Evolutionary conservation across 2,329 filamentous ascomycete species (phyloP).

Genomic region (Fusarium sp.): DNA sequence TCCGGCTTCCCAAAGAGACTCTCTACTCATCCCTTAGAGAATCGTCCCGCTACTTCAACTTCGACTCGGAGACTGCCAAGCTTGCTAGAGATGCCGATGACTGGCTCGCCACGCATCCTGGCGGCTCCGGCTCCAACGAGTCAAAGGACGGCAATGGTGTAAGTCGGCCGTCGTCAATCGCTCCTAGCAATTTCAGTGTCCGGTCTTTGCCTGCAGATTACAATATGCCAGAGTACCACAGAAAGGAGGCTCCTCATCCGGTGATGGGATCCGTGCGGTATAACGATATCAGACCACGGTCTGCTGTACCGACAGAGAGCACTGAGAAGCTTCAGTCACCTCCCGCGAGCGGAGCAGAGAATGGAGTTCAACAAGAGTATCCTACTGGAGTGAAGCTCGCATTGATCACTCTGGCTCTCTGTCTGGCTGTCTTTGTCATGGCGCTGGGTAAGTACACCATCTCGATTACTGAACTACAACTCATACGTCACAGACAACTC

Average conservation of each 20-base stretch:
- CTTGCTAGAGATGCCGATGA: slow-evolving; percentile 39
- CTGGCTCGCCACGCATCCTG: slow-evolving; percentile 43
- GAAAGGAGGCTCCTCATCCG: slow-evolving; percentile 37
- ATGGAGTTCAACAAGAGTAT: slow-evolving; percentile 34
- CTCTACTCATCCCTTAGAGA: slow-evolving; percentile 43
- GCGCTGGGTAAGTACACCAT: slow-evolving; percentile 51
- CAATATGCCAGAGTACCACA: slow-evolving; percentile 23
- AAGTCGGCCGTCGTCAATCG: slow-evolving; percentile 42
- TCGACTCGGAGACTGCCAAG: slow-evolving; percentile 42
- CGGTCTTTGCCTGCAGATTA: slow-evolving; percentile 38
- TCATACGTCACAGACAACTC: slow-evolving; percentile 51
- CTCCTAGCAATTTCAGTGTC: slow-evolving; percentile 41
- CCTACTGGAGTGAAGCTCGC: slow-evolving; percentile 46
- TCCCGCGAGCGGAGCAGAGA: neutral
- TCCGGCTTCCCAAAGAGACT: slow-evolving; percentile 45
- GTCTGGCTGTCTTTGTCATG: slow-evolving; percentile 57
- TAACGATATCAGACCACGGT: slow-evolving; percentile 37
- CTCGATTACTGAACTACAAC: neutral
- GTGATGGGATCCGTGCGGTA: slow-evolving; percentile 44
- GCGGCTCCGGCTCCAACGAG: slow-evolving; percentile 13
- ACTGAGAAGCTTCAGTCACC: slow-evolving; percentile 47
- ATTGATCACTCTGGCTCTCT: slow-evolving; percentile 55
- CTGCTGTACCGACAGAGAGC: slow-evolving; percentile 42
- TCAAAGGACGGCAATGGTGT: slow-evolving; percentile 43
- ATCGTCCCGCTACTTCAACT: slow-evolving; percentile 45